Conservation (phyloP, 169 alveolate species). For the Plasmodium coatneyi region DNA sequence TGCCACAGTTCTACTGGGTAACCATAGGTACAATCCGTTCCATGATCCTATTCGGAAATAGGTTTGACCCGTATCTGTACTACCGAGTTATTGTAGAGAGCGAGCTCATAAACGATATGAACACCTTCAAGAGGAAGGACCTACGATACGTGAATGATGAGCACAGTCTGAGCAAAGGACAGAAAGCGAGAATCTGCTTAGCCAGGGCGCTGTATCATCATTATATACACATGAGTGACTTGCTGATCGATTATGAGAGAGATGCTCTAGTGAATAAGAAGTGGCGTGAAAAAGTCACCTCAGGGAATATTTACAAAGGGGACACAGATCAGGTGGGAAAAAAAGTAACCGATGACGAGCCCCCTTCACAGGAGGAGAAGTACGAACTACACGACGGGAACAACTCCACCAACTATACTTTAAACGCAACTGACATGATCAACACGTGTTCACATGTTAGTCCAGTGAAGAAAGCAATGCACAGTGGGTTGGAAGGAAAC, state of each 20-base stretch:
- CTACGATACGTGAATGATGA: slow-evolving; percentile 83
- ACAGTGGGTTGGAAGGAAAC: not conserved
- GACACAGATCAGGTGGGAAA: not conserved
- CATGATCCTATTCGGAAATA: slow-evolving; percentile 84
- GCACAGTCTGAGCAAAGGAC: slow-evolving; percentile 92
- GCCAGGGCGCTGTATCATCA: slow-evolving; percentile 92
- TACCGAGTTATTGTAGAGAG: slow-evolving; percentile 74
- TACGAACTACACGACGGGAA: not conserved
- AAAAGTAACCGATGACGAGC: not conserved
- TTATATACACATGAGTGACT: slow-evolving; percentile 36
- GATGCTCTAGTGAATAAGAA: not conserved
- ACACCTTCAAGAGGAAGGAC: slow-evolving; percentile 84
- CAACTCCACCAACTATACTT: not conserved
- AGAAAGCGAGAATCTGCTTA: slow-evolving; percentile 92
- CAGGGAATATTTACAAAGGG: not conserved
- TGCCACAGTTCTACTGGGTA: slow-evolving; percentile 87
- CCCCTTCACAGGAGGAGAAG: not conserved
- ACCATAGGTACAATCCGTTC: slow-evolving; percentile 86
- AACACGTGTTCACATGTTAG: not conserved
- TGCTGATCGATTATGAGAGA: not conserved
- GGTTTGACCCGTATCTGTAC: slow-evolving; percentile 75
- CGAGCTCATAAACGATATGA: slow-evolving; percentile 80
- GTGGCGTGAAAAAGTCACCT: not conserved
- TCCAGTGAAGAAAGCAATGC: not conserved
- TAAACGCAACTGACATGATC: not conserved